A percentile compares a stretch with the other conserved stretches of the same genome.
Evolutionary conservation across 163 green algal species (phyloP).

Genomic region (Prototheca wickerhamii): DNA sequence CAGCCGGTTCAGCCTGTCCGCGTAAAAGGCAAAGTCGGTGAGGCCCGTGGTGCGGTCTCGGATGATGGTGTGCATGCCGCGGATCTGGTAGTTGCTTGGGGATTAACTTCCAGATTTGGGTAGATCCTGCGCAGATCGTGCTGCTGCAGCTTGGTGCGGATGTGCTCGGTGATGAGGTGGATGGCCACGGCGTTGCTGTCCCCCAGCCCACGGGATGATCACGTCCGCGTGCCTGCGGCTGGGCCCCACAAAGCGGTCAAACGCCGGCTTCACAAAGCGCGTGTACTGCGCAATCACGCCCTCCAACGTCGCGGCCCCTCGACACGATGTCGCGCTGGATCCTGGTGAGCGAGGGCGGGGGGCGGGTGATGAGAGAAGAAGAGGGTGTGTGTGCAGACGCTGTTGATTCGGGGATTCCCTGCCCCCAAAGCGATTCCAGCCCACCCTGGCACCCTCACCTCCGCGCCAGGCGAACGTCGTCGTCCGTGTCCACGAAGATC

Average conservation of each 20-base stretch:
- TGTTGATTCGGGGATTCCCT: too few species aligned
- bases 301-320: conserved; percentile 73
- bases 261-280: conserved; percentile 87
- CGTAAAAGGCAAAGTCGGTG: conserved; percentile 94
- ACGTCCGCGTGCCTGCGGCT: conserved; percentile 78
- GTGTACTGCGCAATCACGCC: conserved; percentile 89
- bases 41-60: conserved; percentile 67
- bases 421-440: neutral
- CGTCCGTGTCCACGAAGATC: conserved; percentile 89
- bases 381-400: neutral
- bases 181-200: conserved; percentile 80
- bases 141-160: conserved; percentile 75
- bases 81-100: conserved; percentile 54
- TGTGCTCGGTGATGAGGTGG: conserved; percentile 85
- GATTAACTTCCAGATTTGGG: conserved; percentile 60
- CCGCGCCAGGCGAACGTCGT: conserved; percentile 72
- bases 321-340: conserved; percentile 87
- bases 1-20: conserved; percentile 82
- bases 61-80: conserved; percentile 98
- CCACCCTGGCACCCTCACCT: conserved; percentile 4
- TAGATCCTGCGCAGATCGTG: conserved; percentile 79
- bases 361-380: neutral
- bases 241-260: conserved; percentile 80
- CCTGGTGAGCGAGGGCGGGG: conserved; percentile 32
- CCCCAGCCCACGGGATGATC: conserved; percentile 75